Evolutionary conservation across 176 grass and related monocot species (phyloP).

Genomic region (Otatea glauca): DNA sequence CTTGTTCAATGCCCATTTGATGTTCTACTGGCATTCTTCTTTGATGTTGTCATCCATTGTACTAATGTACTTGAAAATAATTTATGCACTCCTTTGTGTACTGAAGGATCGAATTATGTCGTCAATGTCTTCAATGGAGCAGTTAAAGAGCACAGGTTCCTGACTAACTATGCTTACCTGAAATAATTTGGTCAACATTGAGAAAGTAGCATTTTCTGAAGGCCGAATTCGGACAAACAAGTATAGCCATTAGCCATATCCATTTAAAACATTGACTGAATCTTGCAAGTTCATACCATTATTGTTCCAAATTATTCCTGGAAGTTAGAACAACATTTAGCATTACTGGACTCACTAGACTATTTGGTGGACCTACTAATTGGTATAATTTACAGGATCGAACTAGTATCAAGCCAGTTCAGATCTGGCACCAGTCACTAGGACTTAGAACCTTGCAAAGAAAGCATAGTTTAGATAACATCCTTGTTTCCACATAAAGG

Average conservation of each 20-base stretch:
- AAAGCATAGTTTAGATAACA: constrained; percentile 28
- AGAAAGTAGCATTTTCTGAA: constrained; percentile 22
- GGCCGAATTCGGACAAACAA: not conserved
- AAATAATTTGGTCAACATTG: constrained; percentile 37
- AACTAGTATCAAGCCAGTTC: constrained; percentile 25
- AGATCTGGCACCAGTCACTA: constrained; percentile 25
- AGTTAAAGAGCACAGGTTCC: constrained; percentile 94
- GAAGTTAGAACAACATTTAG: not conserved
- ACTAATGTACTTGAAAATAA: no score
- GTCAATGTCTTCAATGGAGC: constrained; percentile 71
- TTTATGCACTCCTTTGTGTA: no score
- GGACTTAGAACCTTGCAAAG: constrained; percentile 11
- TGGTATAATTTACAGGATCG: constrained; percentile 10
- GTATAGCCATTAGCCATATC: constrained; percentile 12
- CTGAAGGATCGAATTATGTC: no score
- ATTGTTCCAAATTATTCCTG: not conserved
- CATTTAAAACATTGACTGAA: constrained; percentile 30
- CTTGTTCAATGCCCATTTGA: no score
- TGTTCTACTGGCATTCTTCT: no score
- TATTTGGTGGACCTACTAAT: constrained; percentile 4
- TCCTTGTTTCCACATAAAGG: constrained; percentile 19
- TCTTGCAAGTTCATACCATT: not conserved
- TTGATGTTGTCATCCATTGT: no score
- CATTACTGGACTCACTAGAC: not conserved
- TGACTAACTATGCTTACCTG: constrained; percentile 99